Base-by-base conservation (phyloP, 2,329 filamentous ascomycete species). In the Microdochium bolleyi region DNA sequence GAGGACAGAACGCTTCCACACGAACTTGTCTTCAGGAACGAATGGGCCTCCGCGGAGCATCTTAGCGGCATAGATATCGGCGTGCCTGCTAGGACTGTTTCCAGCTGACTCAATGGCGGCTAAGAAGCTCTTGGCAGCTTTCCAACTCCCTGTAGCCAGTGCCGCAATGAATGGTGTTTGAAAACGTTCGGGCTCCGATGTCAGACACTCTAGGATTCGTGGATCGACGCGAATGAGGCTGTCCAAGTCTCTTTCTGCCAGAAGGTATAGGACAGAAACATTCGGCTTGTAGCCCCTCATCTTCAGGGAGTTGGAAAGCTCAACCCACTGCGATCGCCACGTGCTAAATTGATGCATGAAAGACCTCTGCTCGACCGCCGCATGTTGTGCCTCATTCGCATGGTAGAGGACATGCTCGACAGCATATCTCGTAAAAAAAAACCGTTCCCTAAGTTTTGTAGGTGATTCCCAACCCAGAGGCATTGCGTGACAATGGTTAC, bases 401-500 rank as follows among this genome's bases (percentile, higher is more conserved):
- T 78, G 75, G 48, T 60, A 54, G 16, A 78, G 60, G 10, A 76
- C 41, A 51, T 73, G 64, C 5, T 60, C 55, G 16, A 68, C 60
- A 19, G 74, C 68, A 57, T 79, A 79, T 49, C 70, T n/a, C n/a
- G n/a, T n/a, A n/a, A n/a, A n/a, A n/a, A n/a, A n/a, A n/a, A n/a
- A n/a, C n/a, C n/a, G n/a, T n/a, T n/a, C n/a, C n/a, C n/a, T n/a
- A n/a, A n/a, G n/a, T n/a, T n/a, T n/a, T n/a, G n/a, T n/a, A n/a
- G n/a, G n/a, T n/a, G n/a, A n/a, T n/a, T n/a, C n/a, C n/a, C n/a
- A n/a, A n/a, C n/a, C n/a, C n/a, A n/a, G n/a, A n/a, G n/a, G n/a
- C n/a, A n/a, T n/a, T n/a, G n/a, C n/a, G n/a, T n/a, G n/a, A n/a
- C n/a, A n/a, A n/a, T 24, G 59, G 3, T 73, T 55, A 14, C 48